Conservation (phyloP, 805 yeast species). For the Yarrowia sp. region DNA sequence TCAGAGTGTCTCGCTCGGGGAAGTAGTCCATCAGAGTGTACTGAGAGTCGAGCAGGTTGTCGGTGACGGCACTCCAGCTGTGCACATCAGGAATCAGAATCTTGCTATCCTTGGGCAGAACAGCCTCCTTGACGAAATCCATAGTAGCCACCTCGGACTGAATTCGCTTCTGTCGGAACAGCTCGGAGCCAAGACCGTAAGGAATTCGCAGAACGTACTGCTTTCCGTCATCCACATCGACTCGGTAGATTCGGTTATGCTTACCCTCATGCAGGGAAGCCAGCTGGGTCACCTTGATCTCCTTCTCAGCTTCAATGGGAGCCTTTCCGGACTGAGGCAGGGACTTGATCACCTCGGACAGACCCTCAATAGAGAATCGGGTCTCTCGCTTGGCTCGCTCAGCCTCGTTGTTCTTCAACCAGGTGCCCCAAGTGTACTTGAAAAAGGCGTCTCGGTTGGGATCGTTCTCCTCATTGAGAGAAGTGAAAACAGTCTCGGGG, state of each 20-base stretch:
- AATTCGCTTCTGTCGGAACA: constrained; percentile 55
- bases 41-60: constrained; percentile 68
- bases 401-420: constrained; percentile 75
- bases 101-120: constrained; percentile 47
- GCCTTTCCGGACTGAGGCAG: constrained; percentile 34
- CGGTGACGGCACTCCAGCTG: constrained; percentile 60
- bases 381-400: constrained; percentile 79
- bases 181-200: constrained; percentile 68
- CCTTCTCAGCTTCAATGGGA: constrained; percentile 45
- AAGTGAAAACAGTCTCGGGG: constrained; percentile 26
- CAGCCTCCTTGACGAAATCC: constrained; percentile 65
- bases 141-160: constrained; percentile 91
- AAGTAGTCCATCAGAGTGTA: constrained; percentile 77
- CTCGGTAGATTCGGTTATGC: constrained; percentile 82
- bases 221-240: constrained; percentile 60
- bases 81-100: constrained; percentile 63
- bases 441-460: constrained; percentile 49
- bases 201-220: constrained; percentile 78
- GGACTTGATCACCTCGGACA: constrained; percentile 43
- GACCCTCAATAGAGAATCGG: constrained; percentile 75
- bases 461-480: constrained; percentile 27
- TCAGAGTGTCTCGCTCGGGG: constrained; percentile 70
- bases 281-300: constrained; percentile 61
- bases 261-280: constrained; percentile 90
- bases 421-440: constrained; percentile 91